Evolutionary conservation across 768 basidiomycete species (phyloP).

Genomic region (Xerocomus potaroensis): DNA sequence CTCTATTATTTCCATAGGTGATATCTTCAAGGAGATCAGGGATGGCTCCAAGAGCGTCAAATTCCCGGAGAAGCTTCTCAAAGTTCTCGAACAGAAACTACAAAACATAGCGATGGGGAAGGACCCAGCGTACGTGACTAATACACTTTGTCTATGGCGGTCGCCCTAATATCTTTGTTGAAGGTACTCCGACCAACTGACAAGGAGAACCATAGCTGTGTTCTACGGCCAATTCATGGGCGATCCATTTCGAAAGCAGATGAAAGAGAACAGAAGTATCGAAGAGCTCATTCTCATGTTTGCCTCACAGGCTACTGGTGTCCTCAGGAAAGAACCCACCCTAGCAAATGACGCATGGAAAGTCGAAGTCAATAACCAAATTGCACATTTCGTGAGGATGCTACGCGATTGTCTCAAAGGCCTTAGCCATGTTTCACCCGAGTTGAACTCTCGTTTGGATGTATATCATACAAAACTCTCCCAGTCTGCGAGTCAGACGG

Average conservation of each 20-base stretch:
- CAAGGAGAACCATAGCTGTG: slow-evolving; percentile 84
- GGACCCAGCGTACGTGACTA: slow-evolving; percentile 70
- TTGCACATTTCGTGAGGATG: slow-evolving; percentile 82
- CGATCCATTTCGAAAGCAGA: slow-evolving; percentile 78
- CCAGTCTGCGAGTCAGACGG: slow-evolving; percentile 58
- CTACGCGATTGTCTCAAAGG: slow-evolving; percentile 73
- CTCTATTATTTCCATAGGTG: slow-evolving; percentile 59
- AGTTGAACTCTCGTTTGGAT: slow-evolving; percentile 78
- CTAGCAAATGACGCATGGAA: slow-evolving; percentile 90
- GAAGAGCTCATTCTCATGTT: slow-evolving; percentile 97
- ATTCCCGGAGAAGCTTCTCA: slow-evolving; percentile 92
- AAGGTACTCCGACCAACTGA: slow-evolving; percentile 87
- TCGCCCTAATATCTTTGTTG: not conserved
- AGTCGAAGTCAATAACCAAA: slow-evolving; percentile 86
- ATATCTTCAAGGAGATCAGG: slow-evolving; percentile 74
- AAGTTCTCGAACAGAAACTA: slow-evolving; percentile 84
- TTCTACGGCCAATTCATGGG: slow-evolving; percentile 91
- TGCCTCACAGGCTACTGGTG: slow-evolving; percentile 82
- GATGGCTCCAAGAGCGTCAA: slow-evolving; percentile 83
- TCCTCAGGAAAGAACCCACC: slow-evolving; percentile 86
- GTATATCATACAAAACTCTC: slow-evolving; percentile 79
- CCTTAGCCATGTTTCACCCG: slow-evolving; percentile 75
- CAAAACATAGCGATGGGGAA: slow-evolving; percentile 93
- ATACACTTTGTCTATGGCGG: not conserved
- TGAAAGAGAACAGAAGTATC: slow-evolving; percentile 96